These are phyloP conservation scores for Orychophragmus violaceus DNA, from an alignment of 345 rosid genomes.

Conservation along the genomic window DNA sequence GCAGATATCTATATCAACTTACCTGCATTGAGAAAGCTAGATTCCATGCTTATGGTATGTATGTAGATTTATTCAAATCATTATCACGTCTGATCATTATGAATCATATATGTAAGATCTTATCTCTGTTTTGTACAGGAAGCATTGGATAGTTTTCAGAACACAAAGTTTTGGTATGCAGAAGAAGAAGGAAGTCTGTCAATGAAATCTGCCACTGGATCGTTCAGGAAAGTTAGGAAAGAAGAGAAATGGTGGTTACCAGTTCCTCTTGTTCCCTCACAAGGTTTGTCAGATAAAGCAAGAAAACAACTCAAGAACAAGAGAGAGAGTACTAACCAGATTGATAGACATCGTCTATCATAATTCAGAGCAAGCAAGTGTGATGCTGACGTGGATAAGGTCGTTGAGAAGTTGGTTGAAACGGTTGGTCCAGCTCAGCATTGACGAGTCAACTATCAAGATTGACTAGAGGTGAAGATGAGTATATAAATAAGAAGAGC, in stretches of 20 bases:
- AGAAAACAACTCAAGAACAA: constrained; percentile 54
- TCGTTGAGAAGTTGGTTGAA: too few relatives aligned
- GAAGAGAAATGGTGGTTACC: constrained; percentile 99
- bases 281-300: constrained; percentile 70
- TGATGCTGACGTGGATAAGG: too few relatives aligned
- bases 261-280: constrained; percentile 60
- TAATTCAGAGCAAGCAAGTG: too few relatives aligned
- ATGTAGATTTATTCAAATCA: not conserved
- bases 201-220: constrained; percentile 48
- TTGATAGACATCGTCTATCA: too few relatives aligned
- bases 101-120: not conserved
- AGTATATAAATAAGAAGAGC: too few relatives aligned
- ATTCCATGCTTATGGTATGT: constrained; percentile 69
- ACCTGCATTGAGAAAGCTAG: constrained; percentile 83
- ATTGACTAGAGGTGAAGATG: too few relatives aligned
- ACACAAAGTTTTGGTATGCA: constrained; percentile 86
- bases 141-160: constrained; percentile 63
- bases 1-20: constrained; percentile 75
- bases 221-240: constrained; percentile 61
- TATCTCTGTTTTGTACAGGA: constrained; percentile 43
- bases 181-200: constrained; percentile 76
- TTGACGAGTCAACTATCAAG: too few relatives aligned
- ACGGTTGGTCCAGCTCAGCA: too few relatives aligned
- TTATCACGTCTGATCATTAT: constrained; percentile 17
- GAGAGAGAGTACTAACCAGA: constrained; percentile 68